phyloP scores from a whole-genome alignment of 106 monocot genomes.

The Acanthochlamys bracteata region DNA sequence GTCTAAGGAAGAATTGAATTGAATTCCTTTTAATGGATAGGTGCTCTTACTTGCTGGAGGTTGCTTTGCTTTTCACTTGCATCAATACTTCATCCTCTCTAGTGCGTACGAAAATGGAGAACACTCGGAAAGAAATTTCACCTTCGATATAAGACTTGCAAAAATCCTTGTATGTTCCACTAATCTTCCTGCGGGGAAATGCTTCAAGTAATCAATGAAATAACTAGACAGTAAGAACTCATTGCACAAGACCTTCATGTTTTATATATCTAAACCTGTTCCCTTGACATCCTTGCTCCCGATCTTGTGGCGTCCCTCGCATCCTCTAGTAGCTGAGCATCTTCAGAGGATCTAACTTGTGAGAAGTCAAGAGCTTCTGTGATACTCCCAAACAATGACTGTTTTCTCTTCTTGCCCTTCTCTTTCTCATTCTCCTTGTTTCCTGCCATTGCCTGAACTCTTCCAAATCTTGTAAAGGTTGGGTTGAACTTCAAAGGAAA shows the following conservation, averaged over 20 bases:
- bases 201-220: not conserved
- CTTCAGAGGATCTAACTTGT: constrained; percentile 66
- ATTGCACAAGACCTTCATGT: no score
- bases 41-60: no score
- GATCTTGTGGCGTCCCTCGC: constrained; percentile 59
- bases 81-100: no score
- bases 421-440: constrained; percentile 12
- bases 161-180: constrained; percentile 98
- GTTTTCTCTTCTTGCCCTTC: constrained; percentile 26
- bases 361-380: constrained; percentile 89
- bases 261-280: constrained; percentile 45
- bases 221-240: not conserved
- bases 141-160: constrained; percentile 99
- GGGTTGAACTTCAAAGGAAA: constrained; percentile 12
- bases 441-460: constrained; percentile 28
- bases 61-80: no score
- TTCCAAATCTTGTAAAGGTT: constrained; percentile 6
- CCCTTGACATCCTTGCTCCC: constrained; percentile 74
- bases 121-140: constrained; percentile 12
- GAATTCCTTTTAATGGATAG: no score
- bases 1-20: no score
- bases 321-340: constrained; percentile 75
- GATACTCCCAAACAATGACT: constrained; percentile 64
- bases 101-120: no score
- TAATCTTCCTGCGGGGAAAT: constrained; percentile 74